These are phyloP conservation scores for Aspergillus clavatus DNA, from an alignment of 2,329 filamentous ascomycete genomes.

Conservation along the genomic window DNA sequence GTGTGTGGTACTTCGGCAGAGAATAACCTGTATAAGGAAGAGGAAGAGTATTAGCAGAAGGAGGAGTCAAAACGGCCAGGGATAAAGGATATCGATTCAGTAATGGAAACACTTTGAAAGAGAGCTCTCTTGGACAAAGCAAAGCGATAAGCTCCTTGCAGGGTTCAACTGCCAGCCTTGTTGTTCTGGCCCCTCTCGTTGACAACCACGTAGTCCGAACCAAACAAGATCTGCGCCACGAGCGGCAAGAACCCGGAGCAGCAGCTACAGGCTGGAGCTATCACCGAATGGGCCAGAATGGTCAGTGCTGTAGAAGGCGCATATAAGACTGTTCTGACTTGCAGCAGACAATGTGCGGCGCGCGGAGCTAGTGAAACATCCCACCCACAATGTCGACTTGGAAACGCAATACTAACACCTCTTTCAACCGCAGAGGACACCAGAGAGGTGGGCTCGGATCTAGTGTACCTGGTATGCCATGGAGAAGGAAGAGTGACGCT, in stretches of 20 bases:
- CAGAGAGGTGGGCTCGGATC: no score
- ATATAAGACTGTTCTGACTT: no score
- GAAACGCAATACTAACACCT: neutral
- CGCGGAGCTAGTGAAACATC: no score
- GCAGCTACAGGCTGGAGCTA: neutral
- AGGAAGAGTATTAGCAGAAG: neutral
- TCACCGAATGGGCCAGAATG: neutral
- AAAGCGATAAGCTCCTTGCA: neutral
- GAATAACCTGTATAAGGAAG: neutral
- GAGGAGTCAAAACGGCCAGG: no score
- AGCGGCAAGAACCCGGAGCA: neutral
- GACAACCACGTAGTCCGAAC: neutral
- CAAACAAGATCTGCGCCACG: neutral
- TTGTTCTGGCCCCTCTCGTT: neutral
- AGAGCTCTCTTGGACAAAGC: neutral
- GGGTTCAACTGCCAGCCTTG: neutral
- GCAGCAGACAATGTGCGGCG: no score
- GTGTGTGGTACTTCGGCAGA: neutral
- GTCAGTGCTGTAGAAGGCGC: neutral
- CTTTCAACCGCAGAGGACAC: neutral
- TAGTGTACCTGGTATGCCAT: constrained; percentile 51
- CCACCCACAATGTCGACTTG: no score
- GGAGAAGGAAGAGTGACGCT: constrained; percentile 3
- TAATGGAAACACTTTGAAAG: no score
- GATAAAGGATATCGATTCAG: no score